These are phyloP conservation scores for Bipolaris zeicola DNA, from an alignment of 2,329 filamentous ascomycete genomes.

Conservation along the genomic window DNA sequence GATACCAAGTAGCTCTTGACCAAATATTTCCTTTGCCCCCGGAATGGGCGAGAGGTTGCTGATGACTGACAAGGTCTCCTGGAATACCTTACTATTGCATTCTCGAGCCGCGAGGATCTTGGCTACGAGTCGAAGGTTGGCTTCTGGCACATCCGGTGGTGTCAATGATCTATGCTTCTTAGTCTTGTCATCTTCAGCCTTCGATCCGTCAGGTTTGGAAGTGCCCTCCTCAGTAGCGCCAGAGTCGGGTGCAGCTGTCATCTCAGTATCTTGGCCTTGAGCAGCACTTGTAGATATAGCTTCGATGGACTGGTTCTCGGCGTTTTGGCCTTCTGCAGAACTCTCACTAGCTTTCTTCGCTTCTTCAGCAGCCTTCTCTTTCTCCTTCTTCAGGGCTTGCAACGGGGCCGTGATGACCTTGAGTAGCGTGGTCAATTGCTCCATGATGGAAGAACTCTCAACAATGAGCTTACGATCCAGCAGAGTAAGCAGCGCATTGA, in stretches of 20 bases:
- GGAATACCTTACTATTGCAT: slow-evolving; percentile 97
- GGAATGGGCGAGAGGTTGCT: slow-evolving; percentile 95
- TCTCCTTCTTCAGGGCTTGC: slow-evolving; percentile 82
- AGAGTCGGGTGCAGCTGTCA: slow-evolving; percentile 39
- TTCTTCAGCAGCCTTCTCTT: slow-evolving; percentile 65
- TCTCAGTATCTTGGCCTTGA: slow-evolving; percentile 37
- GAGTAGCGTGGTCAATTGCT: slow-evolving; percentile 83
- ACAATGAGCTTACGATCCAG: slow-evolving; percentile 94
- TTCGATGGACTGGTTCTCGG: slow-evolving; percentile 25
- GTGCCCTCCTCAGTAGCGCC: slow-evolving; percentile 39
- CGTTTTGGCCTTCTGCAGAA: slow-evolving; percentile 25
- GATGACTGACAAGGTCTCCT: slow-evolving; percentile 97
- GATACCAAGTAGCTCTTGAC: slow-evolving; percentile 88
- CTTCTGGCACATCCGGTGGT: slow-evolving; percentile 82
- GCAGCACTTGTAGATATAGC: slow-evolving; percentile 16
- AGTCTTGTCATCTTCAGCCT: slow-evolving; percentile 30
- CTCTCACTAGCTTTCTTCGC: slow-evolving; percentile 41
- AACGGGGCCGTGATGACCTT: slow-evolving; percentile 88
- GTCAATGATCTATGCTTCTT: slow-evolving; percentile 70
- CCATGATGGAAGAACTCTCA: slow-evolving; percentile 97
- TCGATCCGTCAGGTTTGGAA: slow-evolving; percentile 45
- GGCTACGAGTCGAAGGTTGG: slow-evolving; percentile 91
- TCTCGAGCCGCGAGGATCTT: slow-evolving; percentile 95
- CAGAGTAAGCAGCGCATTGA: slow-evolving; percentile 87
- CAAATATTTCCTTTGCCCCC: slow-evolving; percentile 86